phyloP scores from a whole-genome alignment of 139 green algal species.

The Closterium sp. region DNA sequence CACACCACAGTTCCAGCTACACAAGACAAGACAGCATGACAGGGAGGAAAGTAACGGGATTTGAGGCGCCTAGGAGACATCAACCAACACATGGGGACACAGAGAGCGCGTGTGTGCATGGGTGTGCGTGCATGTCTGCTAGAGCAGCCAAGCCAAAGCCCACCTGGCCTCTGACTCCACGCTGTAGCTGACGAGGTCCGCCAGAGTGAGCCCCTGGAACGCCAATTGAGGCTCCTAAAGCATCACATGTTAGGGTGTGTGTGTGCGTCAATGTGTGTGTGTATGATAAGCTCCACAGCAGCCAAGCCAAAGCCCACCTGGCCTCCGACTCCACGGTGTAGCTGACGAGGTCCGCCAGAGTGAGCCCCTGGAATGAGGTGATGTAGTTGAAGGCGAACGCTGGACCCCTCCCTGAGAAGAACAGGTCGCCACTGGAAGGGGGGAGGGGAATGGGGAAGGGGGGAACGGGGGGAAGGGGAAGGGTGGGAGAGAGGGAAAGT shows the following conservation, averaged over 20 bases:
- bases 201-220: constrained; percentile 93
- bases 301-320: no score
- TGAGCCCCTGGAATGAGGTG: constrained; percentile 93
- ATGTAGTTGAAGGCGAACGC: constrained; percentile 90
- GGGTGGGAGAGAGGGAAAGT: background rate
- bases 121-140: no score
- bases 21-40: background rate
- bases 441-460: background rate
- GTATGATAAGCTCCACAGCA: no score
- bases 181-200: constrained; percentile 85
- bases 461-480: background rate
- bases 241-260: background rate
- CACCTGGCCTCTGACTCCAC: no score
- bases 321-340: constrained; percentile 65
- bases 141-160: no score
- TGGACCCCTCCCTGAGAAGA: constrained; percentile 64
- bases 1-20: background rate
- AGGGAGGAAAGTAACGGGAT: background rate
- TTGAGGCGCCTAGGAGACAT: no score
- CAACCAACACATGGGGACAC: no score
- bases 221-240: constrained; percentile 43
- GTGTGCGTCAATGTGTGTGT: background rate
- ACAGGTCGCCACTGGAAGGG: constrained; percentile 38
- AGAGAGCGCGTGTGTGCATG: no score
- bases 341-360: constrained; percentile 79